A percentile compares a stretch with the other conserved stretches of the same genome.
Conservation (phyloP, 495 filamentous ascomycete genomes). For the Tuber brumale region DNA sequence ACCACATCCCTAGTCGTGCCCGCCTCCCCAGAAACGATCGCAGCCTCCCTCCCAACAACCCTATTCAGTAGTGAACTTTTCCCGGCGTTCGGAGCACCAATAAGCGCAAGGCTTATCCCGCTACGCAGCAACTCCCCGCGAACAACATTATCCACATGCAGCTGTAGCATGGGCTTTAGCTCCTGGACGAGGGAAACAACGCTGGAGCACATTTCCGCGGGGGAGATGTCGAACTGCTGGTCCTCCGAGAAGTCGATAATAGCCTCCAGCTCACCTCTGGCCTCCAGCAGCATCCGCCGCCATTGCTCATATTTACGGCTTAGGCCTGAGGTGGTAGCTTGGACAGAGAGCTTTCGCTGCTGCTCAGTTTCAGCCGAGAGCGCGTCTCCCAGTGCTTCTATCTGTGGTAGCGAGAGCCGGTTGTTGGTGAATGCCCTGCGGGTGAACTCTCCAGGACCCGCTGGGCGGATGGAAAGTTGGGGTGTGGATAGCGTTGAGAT, state of each 20-base stretch:
- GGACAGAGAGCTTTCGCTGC: slow-evolving; percentile 77
- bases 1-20: slow-evolving; percentile 93
- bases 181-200: slow-evolving; percentile 58
- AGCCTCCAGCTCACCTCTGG: slow-evolving; percentile 86
- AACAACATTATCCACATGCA: slow-evolving; percentile 68
- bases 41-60: slow-evolving; percentile 86
- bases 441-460: slow-evolving; percentile 94
- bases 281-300: slow-evolving; percentile 68
- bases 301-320: slow-evolving; percentile 78
- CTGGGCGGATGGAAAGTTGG: slow-evolving; percentile 61
- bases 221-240: slow-evolving; percentile 90
- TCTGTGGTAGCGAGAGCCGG: slow-evolving; percentile 80
- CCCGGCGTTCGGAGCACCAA: slow-evolving; percentile 89
- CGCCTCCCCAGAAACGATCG: slow-evolving; percentile 85
- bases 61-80: slow-evolving; percentile 91
- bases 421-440: slow-evolving; percentile 83
- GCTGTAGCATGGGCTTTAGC: slow-evolving; percentile 56
- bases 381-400: slow-evolving; percentile 82
- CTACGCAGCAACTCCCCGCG: slow-evolving; percentile 77
- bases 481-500: slow-evolving; percentile 50
- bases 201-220: slow-evolving; percentile 59
- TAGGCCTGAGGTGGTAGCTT: slow-evolving; percentile 62
- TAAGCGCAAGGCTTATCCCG: slow-evolving; percentile 75
- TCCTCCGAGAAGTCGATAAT: slow-evolving; percentile 96
- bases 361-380: slow-evolving; percentile 87